Percentiles rank a stretch among this genome's conserved stretches.
These are phyloP conservation scores for Hericium erinaceus DNA, from an alignment of 768 basidiomycete genomes.

Conservation along the genomic window DNA sequence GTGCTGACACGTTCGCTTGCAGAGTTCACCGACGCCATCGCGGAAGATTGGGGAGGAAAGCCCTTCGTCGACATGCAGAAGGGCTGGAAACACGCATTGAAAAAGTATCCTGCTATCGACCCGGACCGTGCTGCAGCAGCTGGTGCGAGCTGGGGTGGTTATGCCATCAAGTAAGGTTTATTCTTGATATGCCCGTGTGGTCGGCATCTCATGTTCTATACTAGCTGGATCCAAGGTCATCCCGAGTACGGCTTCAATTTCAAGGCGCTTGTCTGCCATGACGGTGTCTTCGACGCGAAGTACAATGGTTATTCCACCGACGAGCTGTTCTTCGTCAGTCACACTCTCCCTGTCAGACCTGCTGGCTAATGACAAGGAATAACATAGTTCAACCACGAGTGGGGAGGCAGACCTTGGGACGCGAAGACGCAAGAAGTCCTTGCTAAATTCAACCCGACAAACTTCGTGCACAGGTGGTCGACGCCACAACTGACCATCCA, in stretches of 20 bases:
- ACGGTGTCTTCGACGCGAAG: constrained; percentile 79
- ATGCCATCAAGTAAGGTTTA: constrained; percentile 69
- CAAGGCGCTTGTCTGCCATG: constrained; percentile 88
- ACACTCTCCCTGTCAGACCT: background rate
- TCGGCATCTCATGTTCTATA: background rate
- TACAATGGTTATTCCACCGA: constrained; percentile 88
- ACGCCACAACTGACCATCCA: constrained; percentile 83
- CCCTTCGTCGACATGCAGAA: constrained; percentile 70
- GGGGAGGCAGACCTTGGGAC: constrained; percentile 79
- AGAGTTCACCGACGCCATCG: constrained; percentile 78
- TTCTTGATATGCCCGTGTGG: background rate
- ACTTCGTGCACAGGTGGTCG: constrained; percentile 77
- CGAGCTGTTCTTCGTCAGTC: constrained; percentile 79
- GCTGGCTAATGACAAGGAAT: background rate
- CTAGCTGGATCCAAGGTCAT: constrained; percentile 92
- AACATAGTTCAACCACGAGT: constrained; percentile 74
- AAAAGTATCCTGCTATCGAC: constrained; percentile 59
- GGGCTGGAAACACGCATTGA: constrained; percentile 64
- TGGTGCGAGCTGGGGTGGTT: constrained; percentile 82
- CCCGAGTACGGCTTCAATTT: constrained; percentile 82
- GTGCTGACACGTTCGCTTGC: background rate
- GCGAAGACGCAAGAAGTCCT: constrained; percentile 41
- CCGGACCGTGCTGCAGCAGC: constrained; percentile 57
- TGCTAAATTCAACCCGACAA: constrained; percentile 68
- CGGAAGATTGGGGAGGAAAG: constrained; percentile 78